A percentile compares a stretch with the other conserved stretches of the same genome.
phyloP scores from a whole-genome alignment of 2,329 filamentous ascomycete genomes.

The Talaromyces sp. region DNA sequence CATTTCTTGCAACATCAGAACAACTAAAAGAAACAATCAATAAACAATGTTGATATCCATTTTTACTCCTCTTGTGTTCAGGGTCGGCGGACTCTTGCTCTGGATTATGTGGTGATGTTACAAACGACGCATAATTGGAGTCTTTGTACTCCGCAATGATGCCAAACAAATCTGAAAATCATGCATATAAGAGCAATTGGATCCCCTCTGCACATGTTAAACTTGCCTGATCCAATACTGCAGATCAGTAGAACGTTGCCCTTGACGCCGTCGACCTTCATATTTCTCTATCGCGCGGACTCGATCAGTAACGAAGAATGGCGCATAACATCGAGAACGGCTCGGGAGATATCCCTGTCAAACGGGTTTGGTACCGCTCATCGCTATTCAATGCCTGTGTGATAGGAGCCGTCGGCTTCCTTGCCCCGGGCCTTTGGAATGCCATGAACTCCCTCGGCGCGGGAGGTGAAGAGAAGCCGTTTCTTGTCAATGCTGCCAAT shows the following conservation, averaged over 20 bases:
- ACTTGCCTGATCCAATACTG: not conserved
- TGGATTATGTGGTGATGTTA: not conserved
- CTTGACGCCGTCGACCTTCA: not conserved
- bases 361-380: constrained; percentile 41
- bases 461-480: constrained; percentile 49
- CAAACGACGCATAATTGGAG: not conserved
- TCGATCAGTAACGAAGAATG: not conserved
- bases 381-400: constrained; percentile 49
- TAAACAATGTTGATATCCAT: not conserved
- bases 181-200: not conserved
- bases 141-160: not conserved
- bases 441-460: constrained; percentile 52
- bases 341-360: not conserved
- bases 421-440: constrained; percentile 47
- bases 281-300: no score
- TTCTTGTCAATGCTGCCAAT: constrained; percentile 51
- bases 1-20: not conserved
- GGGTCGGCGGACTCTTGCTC: not conserved
- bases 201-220: not conserved
- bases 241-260: not conserved
- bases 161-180: not conserved
- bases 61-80: not conserved
- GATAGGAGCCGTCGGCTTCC: constrained; percentile 47
- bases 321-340: not conserved
- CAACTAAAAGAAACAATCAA: not conserved